Evolutionary conservation across 2,329 filamentous ascomycete species (phyloP).

Genomic region (Aspergillus felis): DNA sequence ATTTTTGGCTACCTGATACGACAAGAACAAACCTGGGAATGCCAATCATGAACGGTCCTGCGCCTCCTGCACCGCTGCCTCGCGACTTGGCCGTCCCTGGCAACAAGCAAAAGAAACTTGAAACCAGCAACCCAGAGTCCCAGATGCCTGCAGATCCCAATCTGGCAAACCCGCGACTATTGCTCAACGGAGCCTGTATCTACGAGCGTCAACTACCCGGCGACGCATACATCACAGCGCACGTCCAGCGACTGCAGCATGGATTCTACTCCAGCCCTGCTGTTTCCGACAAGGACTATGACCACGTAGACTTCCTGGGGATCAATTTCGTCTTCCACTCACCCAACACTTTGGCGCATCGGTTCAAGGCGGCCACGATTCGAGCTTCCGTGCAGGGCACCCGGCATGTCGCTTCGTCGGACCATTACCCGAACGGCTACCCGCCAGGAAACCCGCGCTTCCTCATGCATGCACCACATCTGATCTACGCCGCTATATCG

Average conservation of each 20-base stretch:
- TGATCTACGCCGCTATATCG: constrained; percentile 46
- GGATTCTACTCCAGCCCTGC: constrained; percentile 44
- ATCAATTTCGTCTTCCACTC: constrained; percentile 51
- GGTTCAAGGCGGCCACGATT: constrained; percentile 48
- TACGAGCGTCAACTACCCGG: constrained; percentile 49
- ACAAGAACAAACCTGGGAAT: background rate
- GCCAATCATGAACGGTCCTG: background rate
- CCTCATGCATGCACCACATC: constrained; percentile 49
- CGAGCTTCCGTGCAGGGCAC: constrained; percentile 28
- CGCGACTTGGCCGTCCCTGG: background rate
- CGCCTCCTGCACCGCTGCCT: background rate
- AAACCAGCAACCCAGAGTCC: background rate
- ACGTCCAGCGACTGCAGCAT: constrained; percentile 49
- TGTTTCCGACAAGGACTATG: constrained; percentile 40
- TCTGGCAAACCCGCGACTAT: constrained; percentile 33
- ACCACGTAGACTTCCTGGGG: constrained; percentile 48
- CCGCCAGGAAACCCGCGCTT: constrained; percentile 38
- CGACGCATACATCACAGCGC: constrained; percentile 47
- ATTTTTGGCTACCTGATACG: background rate
- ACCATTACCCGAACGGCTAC: constrained; percentile 1
- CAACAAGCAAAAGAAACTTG: constrained; percentile 1
- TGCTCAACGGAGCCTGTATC: constrained; percentile 42
- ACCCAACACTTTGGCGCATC: constrained; percentile 38
- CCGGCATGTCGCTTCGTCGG: constrained; percentile 2
- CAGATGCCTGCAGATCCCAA: constrained; percentile 28